Conservation (phyloP, 208 protist species). For the Sergeia podlipaevii region DNA sequence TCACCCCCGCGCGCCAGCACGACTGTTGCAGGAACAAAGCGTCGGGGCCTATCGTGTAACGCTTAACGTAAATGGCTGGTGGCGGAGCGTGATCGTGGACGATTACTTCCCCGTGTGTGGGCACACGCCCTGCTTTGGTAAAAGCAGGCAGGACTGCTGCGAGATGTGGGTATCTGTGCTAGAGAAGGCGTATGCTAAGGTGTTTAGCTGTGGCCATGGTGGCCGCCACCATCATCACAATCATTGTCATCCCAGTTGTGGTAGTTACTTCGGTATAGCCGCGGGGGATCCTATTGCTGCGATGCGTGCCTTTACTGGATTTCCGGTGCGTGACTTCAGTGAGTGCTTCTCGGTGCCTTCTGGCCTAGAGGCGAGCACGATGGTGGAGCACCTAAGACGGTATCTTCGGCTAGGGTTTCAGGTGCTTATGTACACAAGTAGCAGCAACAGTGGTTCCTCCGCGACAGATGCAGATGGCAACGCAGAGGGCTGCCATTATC, state of each 20-base stretch:
- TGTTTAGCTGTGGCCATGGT: too few species aligned
- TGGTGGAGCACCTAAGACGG: too few species aligned
- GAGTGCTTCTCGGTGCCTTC: not conserved
- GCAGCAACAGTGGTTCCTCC: too few species aligned
- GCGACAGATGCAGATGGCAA: too few species aligned
- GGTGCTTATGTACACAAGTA: too few species aligned
- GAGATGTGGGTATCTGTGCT: constrained; percentile 78
- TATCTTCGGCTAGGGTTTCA: too few species aligned
- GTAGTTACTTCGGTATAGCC: constrained; percentile 54
- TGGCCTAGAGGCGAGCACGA: too few species aligned
- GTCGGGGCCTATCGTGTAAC: constrained; percentile 62
- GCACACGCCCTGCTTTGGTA: constrained; percentile 29
- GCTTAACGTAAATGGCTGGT: constrained; percentile 66
- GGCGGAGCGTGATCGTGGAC: constrained; percentile 67
- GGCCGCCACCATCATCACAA: too few species aligned
- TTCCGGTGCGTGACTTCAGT: constrained; percentile 12
- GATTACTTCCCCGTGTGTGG: constrained; percentile 53
- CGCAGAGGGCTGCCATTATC: too few species aligned
- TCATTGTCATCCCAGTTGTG: too few species aligned
- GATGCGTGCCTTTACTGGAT: constrained; percentile 53
- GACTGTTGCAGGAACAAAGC: constrained; percentile 20
- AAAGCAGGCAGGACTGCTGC: constrained; percentile 35
- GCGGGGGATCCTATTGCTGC: constrained; percentile 57
- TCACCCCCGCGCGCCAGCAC: constrained; percentile 15
- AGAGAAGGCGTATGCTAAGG: constrained; percentile 81